A percentile compares a stretch with the other conserved stretches of the same genome.
Evolutionary conservation across 495 filamentous ascomycete genomes (phyloP).

Genomic region (Aspergillus ellipticus): DNA sequence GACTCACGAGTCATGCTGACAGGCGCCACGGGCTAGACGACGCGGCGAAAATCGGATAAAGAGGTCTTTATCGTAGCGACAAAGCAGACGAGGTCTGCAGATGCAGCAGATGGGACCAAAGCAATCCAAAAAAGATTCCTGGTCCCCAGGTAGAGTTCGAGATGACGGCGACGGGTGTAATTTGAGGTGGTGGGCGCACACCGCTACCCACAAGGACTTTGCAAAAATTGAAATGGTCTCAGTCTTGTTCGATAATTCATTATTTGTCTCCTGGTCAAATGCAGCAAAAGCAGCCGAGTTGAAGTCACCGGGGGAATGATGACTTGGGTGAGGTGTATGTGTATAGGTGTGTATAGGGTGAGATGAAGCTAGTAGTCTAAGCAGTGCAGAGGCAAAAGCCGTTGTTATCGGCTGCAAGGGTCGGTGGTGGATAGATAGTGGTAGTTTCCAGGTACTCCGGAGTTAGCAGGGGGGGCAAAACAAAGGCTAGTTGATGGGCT

Average conservation of each 20-base stretch:
- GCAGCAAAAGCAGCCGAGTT: neutral
- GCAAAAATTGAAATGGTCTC: conserved; percentile 11
- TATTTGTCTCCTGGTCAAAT: neutral
- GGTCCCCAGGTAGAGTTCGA: neutral
- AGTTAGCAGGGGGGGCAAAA: neutral
- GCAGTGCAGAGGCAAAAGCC: neutral
- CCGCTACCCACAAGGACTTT: conserved; percentile 18
- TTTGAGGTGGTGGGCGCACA: conserved; percentile 8
- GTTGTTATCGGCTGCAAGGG: neutral
- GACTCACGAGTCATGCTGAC: conserved; percentile 9
- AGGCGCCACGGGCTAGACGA: neutral
- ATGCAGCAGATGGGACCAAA: neutral
- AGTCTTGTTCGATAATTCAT: conserved; percentile 14
- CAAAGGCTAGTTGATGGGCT: neutral
- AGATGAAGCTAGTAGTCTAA: neutral
- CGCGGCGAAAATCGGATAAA: neutral
- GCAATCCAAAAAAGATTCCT: neutral
- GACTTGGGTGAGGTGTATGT: neutral
- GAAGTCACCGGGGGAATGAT: neutral
- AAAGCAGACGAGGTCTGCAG: neutral
- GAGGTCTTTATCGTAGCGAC: neutral
- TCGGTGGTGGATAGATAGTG: neutral
- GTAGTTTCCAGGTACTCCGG: neutral
- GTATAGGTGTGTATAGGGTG: neutral
- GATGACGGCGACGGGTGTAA: neutral